Conservation (phyloP, 805 yeast species). For the Sugiyamaella qingdaonensis region DNA sequence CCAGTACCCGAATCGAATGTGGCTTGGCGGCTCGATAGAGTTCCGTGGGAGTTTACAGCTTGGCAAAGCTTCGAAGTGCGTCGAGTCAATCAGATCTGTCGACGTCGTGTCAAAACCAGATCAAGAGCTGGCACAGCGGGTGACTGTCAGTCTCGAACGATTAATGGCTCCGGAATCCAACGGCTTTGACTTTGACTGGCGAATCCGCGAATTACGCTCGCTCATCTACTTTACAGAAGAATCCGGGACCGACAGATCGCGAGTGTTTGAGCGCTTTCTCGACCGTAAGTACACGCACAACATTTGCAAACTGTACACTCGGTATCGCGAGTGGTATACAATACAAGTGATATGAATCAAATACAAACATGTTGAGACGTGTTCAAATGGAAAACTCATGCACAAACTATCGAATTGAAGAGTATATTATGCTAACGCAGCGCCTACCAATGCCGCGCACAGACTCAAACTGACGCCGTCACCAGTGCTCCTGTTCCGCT, state of each 20-base stretch:
- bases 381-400: no score
- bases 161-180: constrained; percentile 35
- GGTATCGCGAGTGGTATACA: no score
- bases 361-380: not conserved
- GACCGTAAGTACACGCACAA: constrained; percentile 16
- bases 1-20: constrained; percentile 55
- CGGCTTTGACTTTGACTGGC: constrained; percentile 22
- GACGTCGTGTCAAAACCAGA: constrained; percentile 5
- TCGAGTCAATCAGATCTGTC: constrained; percentile 44
- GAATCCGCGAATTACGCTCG: constrained; percentile 51
- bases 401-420: not conserved
- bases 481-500: constrained; percentile 49
- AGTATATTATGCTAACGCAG: not conserved
- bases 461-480: constrained; percentile 37
- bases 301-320: no score
- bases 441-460: constrained; percentile 8
- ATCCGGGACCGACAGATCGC: constrained; percentile 21
- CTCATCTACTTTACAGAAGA: constrained; percentile 53
- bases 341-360: no score
- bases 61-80: constrained; percentile 43
- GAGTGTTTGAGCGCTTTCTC: constrained; percentile 19
- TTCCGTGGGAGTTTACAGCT: constrained; percentile 35
- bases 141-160: constrained; percentile 56
- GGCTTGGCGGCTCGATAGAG: constrained; percentile 68
- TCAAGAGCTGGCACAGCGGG: constrained; percentile 23